Conservation (phyloP, 176 grass and related monocot genomes). For the Paspalum vaginatum region DNA sequence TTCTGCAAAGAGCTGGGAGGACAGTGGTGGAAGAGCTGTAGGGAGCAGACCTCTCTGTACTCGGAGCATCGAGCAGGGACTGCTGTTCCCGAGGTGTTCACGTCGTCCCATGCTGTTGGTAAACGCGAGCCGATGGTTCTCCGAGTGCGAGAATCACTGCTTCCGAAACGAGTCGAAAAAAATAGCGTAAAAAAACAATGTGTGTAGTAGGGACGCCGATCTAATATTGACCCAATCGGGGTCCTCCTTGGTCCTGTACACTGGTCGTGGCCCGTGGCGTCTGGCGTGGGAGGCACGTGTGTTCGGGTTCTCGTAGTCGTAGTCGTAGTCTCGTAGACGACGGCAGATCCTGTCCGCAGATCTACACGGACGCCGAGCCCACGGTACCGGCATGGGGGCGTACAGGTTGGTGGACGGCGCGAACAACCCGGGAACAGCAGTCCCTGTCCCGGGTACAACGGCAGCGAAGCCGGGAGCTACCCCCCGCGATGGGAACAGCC, state of each 20-base stretch:
- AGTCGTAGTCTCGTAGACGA: no score
- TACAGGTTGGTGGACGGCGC: neutral
- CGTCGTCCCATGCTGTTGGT: neutral
- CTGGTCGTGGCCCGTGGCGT: no score
- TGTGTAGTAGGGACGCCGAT: no score
- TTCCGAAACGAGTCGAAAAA: neutral
- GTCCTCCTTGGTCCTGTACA: no score
- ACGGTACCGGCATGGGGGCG: neutral
- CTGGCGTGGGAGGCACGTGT: neutral
- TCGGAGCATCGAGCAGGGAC: neutral
- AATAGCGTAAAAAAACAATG: no score
- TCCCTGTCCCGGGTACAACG: neutral
- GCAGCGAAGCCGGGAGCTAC: constrained; percentile 1
- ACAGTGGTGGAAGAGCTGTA: neutral
- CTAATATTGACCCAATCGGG: no score
- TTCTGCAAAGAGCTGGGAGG: neutral
- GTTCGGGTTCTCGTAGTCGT: neutral
- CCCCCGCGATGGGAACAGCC: constrained; percentile 3
- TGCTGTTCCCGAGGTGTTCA: neutral
- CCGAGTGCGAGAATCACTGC: neutral
- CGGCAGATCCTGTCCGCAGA: neutral
- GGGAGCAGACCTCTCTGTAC: neutral
- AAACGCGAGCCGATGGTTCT: neutral
- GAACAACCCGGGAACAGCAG: no score
- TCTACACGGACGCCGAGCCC: neutral